Base-by-base conservation (phyloP, 257 asterid species). In the Leonotis leonurus region DNA sequence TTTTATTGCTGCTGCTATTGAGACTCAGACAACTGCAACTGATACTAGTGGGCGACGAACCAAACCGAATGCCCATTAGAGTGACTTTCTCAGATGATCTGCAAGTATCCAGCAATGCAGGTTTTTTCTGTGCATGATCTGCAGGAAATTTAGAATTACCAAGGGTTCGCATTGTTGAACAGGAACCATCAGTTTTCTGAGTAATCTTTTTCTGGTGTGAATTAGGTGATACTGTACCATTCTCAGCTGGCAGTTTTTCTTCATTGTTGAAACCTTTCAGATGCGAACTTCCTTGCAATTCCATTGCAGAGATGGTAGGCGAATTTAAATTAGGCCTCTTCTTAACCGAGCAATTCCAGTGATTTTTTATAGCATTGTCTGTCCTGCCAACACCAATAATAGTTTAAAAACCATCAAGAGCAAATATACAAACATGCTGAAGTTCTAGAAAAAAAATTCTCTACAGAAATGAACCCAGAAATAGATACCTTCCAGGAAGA, bases 401-500 rank as follows among this genome's bases (percentile, higher is more conserved):
- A 33, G 54, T 57, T 37, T 46, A 9, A 32, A 50, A 48, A 35
- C 39, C 39, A 64, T 27, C 13, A 44, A 22, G 58, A 18, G 37
- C 50, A 16, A 24, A 24, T 48, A 44, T 22, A 37, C 45, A 59
- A 33, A 24, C 44, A 29, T 56, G 35, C 43, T 67, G 51, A 22
- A n/a, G n/a, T n/a, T n/a, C n/a, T n/a, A n/a, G n/a, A n/a, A n/a
- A n/a, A n/a, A n/a, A n/a, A n/a, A n/a, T n/a, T n/a, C n/a, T n/a
- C n/a, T n/a, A n/a, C n/a, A n/a, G n/a, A 59, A 59, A 67, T 41
- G 48, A 65, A 56, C n/a, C 13, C 33, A 33, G 25, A 43, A 60
- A 69, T 50, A 64, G 63, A 57, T 84, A 87, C 96, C 96, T 89
- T 74, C 96, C 96, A 4, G 95, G 95, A 57, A 86, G 76, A 76